Conservation (phyloP, 2,329 filamentous ascomycete genomes). For the Aspergillus tamarii region DNA sequence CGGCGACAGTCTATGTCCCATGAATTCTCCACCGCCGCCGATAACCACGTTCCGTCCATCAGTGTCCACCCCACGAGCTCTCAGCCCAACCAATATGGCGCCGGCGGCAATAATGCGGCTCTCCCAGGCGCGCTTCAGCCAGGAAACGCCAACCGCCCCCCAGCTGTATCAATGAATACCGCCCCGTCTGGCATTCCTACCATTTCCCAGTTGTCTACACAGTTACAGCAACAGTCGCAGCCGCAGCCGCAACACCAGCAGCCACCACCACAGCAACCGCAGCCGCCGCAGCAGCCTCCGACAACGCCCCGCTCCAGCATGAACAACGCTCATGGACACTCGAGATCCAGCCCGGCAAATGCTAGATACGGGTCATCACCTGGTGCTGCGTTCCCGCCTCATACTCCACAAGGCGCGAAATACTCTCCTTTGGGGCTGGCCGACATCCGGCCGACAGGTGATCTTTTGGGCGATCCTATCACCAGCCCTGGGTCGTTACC, state of each 20-base stretch:
- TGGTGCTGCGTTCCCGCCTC: slow-evolving; percentile 49
- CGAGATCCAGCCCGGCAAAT: slow-evolving; percentile 78
- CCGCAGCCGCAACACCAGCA: slow-evolving; percentile 11
- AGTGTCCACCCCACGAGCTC: slow-evolving; percentile 63
- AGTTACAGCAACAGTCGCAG: slow-evolving; percentile 12
- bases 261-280: slow-evolving; percentile 11
- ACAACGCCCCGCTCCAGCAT: slow-evolving; percentile 65
- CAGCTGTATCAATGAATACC: slow-evolving; percentile 57
- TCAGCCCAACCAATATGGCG: slow-evolving; percentile 51
- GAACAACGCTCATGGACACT: slow-evolving; percentile 73
- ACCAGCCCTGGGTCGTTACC: slow-evolving; percentile 61
- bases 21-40: slow-evolving; percentile 54
- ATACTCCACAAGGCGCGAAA: slow-evolving; percentile 63
- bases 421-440: slow-evolving; percentile 89
- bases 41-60: slow-evolving; percentile 58
- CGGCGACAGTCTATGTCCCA: slow-evolving; percentile 47
- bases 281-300: slow-evolving; percentile 29
- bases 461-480: slow-evolving; percentile 73
- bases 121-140: slow-evolving; percentile 66
- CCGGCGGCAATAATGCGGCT: slow-evolving; percentile 40
- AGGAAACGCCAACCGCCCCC: slow-evolving; percentile 55
- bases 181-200: slow-evolving; percentile 62
- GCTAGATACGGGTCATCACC: slow-evolving; percentile 63
- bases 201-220: slow-evolving; percentile 53
- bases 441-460: slow-evolving; percentile 85